Percentiles rank a stretch among this genome's conserved stretches.
phyloP scores from a whole-genome alignment of 805 yeast species.

The Metschnikowia peoriensis region DNA sequence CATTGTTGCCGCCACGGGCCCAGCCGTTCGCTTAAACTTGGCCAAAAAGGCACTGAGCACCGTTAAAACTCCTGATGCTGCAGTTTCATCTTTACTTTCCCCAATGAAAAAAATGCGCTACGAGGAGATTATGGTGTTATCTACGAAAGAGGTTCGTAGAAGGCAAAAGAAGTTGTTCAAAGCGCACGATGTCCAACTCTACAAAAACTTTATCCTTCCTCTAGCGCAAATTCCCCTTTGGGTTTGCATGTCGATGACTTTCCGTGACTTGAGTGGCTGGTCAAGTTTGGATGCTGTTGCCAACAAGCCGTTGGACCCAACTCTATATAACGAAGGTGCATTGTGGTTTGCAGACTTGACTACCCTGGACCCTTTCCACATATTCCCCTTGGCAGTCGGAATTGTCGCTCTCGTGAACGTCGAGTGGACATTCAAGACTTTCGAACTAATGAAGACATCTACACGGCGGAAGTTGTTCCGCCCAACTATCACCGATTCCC shows the following conservation, averaged over 20 bases:
- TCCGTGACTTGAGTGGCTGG: constrained; percentile 77
- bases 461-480: constrained; percentile 44
- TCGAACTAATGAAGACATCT: constrained; percentile 45
- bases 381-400: constrained; percentile 73
- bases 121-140: constrained; percentile 72
- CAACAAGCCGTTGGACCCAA: constrained; percentile 48
- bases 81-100: constrained; percentile 24
- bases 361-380: constrained; percentile 55
- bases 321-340: constrained; percentile 53
- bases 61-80: constrained; percentile 20
- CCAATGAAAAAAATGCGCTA: constrained; percentile 53
- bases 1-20: constrained; percentile 68
- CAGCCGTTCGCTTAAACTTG: constrained; percentile 60
- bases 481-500: constrained; percentile 58
- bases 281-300: constrained; percentile 42
- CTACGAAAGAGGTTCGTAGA: constrained; percentile 74
- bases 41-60: constrained; percentile 48
- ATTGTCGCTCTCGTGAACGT: constrained; percentile 69
- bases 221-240: constrained; percentile 83
- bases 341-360: constrained; percentile 63
- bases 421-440: constrained; percentile 76
- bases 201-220: constrained; percentile 79
- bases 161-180: constrained; percentile 72
- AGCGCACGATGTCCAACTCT: constrained; percentile 65
- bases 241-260: constrained; percentile 72